Evolutionary conservation across 352 stramenopile genomes (phyloP), one percentile per base, ranked within the genome.

Genomic region (Globisporangium cylindrosporum): DNA sequence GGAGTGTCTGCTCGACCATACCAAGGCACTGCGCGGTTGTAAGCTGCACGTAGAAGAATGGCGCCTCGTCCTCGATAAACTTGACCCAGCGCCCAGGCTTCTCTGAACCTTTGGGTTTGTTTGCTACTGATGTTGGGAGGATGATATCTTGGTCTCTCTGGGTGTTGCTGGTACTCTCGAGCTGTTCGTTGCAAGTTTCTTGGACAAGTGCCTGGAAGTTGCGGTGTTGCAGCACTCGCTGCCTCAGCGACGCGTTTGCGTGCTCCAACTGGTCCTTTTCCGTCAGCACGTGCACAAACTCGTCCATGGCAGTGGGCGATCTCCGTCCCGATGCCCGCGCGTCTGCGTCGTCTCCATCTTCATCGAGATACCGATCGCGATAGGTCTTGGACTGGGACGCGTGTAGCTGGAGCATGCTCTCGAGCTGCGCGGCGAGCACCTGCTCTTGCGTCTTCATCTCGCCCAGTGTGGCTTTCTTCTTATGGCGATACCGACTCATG

Each of bases 391-490:
- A 64, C 24, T 57, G 59, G 7, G 59, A 43, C 25, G 25, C 41
- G 3, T 64, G 59, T 8, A 64, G 20, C 20, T 14, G 18, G 12
- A 64, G 25, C 59, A 64, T 51, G 27, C 36, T 63, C 49, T 80
- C 67, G 25, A 82, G 61, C 14, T 66, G 58, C 38, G 71, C 59
- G 29, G 77, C 73, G 20, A 82, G 73, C 62, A 74, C 62, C 7
- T 66, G 59, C 56, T 80, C 66, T 49, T 67, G 65, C 9, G 38
- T 70, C 20, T 67, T 73, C 68, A 82, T 71, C 60, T 80, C 71
- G 3, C 59, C 63, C 49, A 78, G 73, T 69, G 75, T 66, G 49
- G 73, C 73, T 62, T 82, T 82, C 73, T 79, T 82, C 71, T 82
- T 82, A 48, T 64, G 71, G 7, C 75, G 68, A 62, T 80, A 82